Evolutionary conservation across 2,329 filamentous ascomycete species (phyloP).

Genomic region (Colletotrichum australisinense): DNA sequence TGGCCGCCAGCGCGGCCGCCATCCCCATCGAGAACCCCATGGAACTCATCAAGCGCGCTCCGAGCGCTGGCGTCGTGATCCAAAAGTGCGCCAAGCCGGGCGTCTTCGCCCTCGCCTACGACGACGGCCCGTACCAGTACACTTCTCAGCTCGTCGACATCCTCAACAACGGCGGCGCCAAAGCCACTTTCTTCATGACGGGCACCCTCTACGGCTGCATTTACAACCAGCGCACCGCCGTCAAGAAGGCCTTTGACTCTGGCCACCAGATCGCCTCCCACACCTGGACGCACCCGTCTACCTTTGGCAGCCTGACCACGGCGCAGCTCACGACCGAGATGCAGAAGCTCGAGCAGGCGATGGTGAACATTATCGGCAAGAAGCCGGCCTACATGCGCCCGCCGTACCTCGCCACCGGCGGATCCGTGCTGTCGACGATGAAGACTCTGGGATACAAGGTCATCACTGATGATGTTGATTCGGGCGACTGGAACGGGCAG

Average conservation of each 20-base stretch:
- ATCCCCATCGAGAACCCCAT: conserved; percentile 49
- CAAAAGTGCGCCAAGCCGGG: conserved; percentile 56
- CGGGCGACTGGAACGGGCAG: conserved; percentile 70
- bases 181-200: conserved; percentile 66
- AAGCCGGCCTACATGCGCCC: conserved; percentile 63
- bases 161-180: conserved; percentile 58
- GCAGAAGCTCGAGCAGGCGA: conserved; percentile 61
- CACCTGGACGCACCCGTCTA: conserved; percentile 62
- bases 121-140: conserved; percentile 64
- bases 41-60: conserved; percentile 53
- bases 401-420: conserved; percentile 60
- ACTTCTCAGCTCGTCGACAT: conserved; percentile 62
- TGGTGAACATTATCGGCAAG: conserved; percentile 59
- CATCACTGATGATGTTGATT: conserved; percentile 70
- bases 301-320: conserved; percentile 52
- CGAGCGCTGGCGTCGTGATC: conserved; percentile 56
- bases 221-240: conserved; percentile 61
- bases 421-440: conserved; percentile 55
- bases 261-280: conserved; percentile 67
- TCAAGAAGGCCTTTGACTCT: conserved; percentile 61
- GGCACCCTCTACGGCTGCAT: conserved; percentile 63
- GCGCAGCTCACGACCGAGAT: conserved; percentile 58
- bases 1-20: conserved; percentile 43
- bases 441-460: conserved; percentile 66
- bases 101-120: conserved; percentile 63